A percentile compares a stretch with the other conserved stretches of the same genome.
phyloP scores from a whole-genome alignment of 2,329 filamentous ascomycete species.

The Fusarium palustre region DNA sequence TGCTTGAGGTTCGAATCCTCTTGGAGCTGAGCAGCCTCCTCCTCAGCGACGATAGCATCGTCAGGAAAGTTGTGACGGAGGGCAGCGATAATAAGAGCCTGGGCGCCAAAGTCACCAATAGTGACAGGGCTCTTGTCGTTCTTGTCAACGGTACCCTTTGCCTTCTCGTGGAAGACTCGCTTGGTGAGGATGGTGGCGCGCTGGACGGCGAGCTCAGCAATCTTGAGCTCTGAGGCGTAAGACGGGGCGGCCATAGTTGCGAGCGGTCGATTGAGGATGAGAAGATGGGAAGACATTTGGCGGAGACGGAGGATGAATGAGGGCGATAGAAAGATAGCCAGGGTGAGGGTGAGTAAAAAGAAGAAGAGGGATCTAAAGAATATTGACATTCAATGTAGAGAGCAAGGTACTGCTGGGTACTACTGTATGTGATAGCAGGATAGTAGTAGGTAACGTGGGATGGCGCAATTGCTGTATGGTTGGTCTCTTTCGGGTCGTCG shows the following conservation, averaged over 20 bases:
- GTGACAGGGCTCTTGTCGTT: constrained; percentile 97
- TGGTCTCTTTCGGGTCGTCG: constrained; percentile 42
- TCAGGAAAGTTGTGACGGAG: constrained; percentile 89
- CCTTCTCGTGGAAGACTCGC: constrained; percentile 77
- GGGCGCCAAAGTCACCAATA: constrained; percentile 96
- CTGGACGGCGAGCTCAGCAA: constrained; percentile 90
- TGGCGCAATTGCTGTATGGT: constrained; percentile 33
- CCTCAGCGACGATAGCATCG: constrained; percentile 94
- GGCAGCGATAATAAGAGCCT: constrained; percentile 93
- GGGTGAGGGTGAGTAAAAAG: constrained; percentile 43
- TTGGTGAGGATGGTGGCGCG: constrained; percentile 71
- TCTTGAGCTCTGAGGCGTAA: constrained; percentile 83
- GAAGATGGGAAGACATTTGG: constrained; percentile 44
- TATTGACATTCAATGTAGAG: constrained; percentile 18
- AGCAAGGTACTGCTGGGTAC: not conserved
- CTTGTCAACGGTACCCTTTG: constrained; percentile 91
- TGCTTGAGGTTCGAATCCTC: constrained; percentile 73
- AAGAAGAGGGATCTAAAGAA: constrained; percentile 24
- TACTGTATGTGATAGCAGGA: not conserved
- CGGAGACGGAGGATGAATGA: constrained; percentile 47
- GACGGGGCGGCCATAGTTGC: constrained; percentile 51
- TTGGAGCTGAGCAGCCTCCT: constrained; percentile 86
- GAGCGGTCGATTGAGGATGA: constrained; percentile 41
- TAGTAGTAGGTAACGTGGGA: constrained; percentile 35
- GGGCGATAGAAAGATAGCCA: constrained; percentile 47